Evolutionary conservation across 2,329 filamentous ascomycete species (phyloP), one percentile per base, ranked within the genome.

Genomic region (Aureobasidium lini): DNA sequence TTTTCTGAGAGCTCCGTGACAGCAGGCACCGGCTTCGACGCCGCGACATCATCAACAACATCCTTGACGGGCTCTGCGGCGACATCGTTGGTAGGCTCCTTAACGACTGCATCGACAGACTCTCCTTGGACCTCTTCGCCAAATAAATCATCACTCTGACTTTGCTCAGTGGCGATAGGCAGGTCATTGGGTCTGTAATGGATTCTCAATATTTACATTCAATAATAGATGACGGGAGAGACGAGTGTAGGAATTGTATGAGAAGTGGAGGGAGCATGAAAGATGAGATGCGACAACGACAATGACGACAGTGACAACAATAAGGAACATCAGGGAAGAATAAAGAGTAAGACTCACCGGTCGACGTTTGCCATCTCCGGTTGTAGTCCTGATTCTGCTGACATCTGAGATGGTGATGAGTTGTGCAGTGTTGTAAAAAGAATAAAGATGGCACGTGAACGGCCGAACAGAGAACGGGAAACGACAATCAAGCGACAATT

Each of bases 321-420:
- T 58, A 52, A 9, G 28, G 29, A 18, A 43, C 63, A 49, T 36
- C 43, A 36, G 34, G 67, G 64, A 16, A 16, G 67, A 64, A 65
- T 63, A 66, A 28, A 37, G 61, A 66, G 69, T 66, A 67, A 69
- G 68, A 81, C 83, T 80, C 76, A 86, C 84, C 82, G 82, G 69
- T 85, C 83, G 66, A 81, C 74, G 46, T 79, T 76, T 62, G 49
- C 47, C 59, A 60, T 53, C 59, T 56, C 59, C 42, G 59, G 59
- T 60, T 47, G 59, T 32, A 49, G 50, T 52, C 46, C 57, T 59
- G 57, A 44, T 50, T 59, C 57, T 44, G 47, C 31, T 44, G 57
- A 59, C 54, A 57, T 57, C 43, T 57, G 44, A 59, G 44, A 43
- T 28, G 47, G n/a, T 32, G 16, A 52, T 18, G 46, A 5, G 46